Evolutionary conservation across 352 stramenopile species (phyloP), one percentile per base, ranked within the genome.

Genomic region (Globisporangium middletonii): DNA sequence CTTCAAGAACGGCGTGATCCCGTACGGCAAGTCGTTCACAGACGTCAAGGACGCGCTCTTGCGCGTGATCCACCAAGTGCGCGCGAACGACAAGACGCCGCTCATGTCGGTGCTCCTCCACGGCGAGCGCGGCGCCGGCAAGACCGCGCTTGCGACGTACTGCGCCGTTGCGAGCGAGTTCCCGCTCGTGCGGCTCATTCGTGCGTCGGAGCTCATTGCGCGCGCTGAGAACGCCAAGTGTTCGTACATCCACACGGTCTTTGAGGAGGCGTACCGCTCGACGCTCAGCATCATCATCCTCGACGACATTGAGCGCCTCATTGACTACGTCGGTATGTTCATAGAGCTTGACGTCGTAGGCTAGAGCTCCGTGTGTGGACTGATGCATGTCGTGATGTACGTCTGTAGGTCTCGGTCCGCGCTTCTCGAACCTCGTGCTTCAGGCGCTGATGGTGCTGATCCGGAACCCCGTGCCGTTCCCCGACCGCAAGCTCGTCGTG

Each of bases 291-390:
- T 99, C 60, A 99, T 99, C 73, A 97, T 99, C 59, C 90, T 99
- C 47, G 97, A 99, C 75, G 97, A 99, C 72, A 97, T 99, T 63
- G 97, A 99, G 77, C 92, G 97, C 18, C 84, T 99, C 43, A 98
- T 99, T 71, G 97, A 99, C 69, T 99, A 92, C 53, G 84, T 92
- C 66, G 84, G 82, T 89, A 62, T 56, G 79, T 75, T 56, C 23
- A 38, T 38, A 5, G 30, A 7, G 7, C 2, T 42, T 41, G n/a
- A 60, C 15, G 13, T 23, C 23, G 23, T 23, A 23, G 23, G 23
- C 23, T 23, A 23, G 23, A 23, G 23, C 23, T 23, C 23, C 23
- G 23, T 23, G 23, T 23, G 23, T 23, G 23, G 23, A 23, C 23
- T 23, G 23, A 23, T 23, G 23, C 23, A 23, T 37, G n/a, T 55